These are phyloP conservation scores for Clonostachys chloroleuca DNA, from an alignment of 2,329 filamentous ascomycete species.

Conservation along the genomic window DNA sequence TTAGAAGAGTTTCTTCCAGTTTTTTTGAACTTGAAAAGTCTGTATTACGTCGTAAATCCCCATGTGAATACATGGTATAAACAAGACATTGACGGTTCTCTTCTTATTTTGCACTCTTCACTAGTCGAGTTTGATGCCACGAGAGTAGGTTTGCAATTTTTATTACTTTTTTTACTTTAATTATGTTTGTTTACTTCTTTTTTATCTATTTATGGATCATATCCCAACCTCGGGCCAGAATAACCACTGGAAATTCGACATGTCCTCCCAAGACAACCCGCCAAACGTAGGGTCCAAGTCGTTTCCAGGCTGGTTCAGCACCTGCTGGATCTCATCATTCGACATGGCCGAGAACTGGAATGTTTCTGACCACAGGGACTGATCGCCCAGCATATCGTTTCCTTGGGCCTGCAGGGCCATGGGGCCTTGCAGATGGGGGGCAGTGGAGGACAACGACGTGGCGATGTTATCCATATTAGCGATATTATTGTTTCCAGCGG, in stretches of 20 bases:
- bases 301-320: slow-evolving; percentile 58
- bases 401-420: too few relatives aligned
- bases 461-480: background rate
- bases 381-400: background rate
- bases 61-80: too few relatives aligned
- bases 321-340: slow-evolving; percentile 62
- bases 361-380: slow-evolving; percentile 39
- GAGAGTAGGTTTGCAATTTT: too few relatives aligned
- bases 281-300: slow-evolving; percentile 51
- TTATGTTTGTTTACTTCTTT: background rate
- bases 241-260: slow-evolving; percentile 53
- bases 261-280: slow-evolving; percentile 55
- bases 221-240: slow-evolving; percentile 43
- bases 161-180: too few relatives aligned
- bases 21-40: too few relatives aligned
- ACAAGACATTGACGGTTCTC: too few relatives aligned
- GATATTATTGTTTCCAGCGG: background rate
- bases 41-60: too few relatives aligned
- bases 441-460: too few relatives aligned
- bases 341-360: slow-evolving; percentile 67
- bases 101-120: too few relatives aligned
- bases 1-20: too few relatives aligned
- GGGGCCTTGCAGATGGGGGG: too few relatives aligned
- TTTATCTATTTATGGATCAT: background rate
- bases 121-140: too few relatives aligned